Evolutionary conservation across 2,329 filamentous ascomycete genomes (phyloP), one percentile per base, ranked within the genome.

Genomic region (Pseudogymnoascus verrucosus): DNA sequence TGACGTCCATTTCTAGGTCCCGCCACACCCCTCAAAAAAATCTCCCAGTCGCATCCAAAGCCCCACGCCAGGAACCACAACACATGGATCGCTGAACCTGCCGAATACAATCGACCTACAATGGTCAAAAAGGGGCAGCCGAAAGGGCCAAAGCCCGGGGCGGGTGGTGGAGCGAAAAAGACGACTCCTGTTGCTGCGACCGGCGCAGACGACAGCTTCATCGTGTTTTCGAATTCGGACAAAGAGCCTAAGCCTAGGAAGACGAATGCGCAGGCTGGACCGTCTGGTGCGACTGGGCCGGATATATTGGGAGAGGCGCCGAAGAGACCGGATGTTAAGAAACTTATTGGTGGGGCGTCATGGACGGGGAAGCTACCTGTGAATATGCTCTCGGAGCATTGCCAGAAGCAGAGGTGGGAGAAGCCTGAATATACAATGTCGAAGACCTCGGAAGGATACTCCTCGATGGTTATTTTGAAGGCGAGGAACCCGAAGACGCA

Each of bases 311-410:
- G 71, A 42, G 73, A 74, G 62, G 69, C 70, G 2, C 69, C 72
- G 10, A 71, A 73, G 62, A 61, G 86, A 69, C 85, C 84, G 12
- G 87, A 86, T 1, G 82, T 83, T 51, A 88, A 89, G 75, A 91
- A 96, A 69, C 79, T 99, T 68, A 96, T 99, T 72, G 95, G 92
- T 44, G 95, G 95, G 60, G 86, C 91, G 64, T 97, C 92, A 69
- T 99, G 95, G 95, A 99, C 95, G 0, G 95, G 95, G 42, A 99
- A 99, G 75, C 79, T 99, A 34, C 95, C 95, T 1, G 90, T 97
- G 67, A 97, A 96, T 73, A 82, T 98, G 71, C 84, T 98, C 67
- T 91, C 90, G 37, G 95, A 98, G 79, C 90, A 96, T 77, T 97
- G 93, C 71, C 92, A 96, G 77, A 96, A 93, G 76, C 90, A 96